These are phyloP conservation scores for Salvia splendens DNA, from an alignment of 257 asterid genomes.

Conservation along the genomic window DNA sequence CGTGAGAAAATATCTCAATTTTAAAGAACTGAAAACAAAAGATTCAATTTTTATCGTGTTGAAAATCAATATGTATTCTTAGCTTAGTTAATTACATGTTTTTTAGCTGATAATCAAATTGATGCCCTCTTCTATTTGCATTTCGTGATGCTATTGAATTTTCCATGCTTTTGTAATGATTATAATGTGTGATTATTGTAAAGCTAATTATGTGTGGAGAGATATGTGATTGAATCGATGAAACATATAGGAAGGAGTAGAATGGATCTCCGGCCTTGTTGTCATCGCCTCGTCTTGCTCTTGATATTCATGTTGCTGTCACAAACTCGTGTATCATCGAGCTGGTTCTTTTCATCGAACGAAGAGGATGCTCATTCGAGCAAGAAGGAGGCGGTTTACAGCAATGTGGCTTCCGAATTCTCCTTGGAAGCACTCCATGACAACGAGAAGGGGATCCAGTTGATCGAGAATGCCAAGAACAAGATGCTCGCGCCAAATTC, in stretches of 20 bases:
- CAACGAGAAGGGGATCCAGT: conserved; percentile 44
- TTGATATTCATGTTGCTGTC: conserved; percentile 36
- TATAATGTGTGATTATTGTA: too few species aligned
- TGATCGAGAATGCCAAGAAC: conserved; percentile 51
- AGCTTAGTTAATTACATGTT: background rate
- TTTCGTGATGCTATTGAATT: too few species aligned
- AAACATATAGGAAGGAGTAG: conserved; percentile 24
- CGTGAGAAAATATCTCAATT: too few species aligned
- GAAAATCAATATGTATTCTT: background rate
- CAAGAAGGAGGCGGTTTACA: conserved; percentile 5
- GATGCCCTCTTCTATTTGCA: too few species aligned
- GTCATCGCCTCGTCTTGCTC: conserved; percentile 18
- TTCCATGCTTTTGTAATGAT: too few species aligned
- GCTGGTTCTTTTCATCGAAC: conserved; percentile 47
- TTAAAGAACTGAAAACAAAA: background rate
- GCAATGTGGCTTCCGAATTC: conserved; percentile 52
- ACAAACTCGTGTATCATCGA: conserved; percentile 41
- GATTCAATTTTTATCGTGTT: background rate
- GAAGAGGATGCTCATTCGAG: conserved; percentile 20
- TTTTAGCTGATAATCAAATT: background rate
- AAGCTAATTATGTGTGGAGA: too few species aligned
- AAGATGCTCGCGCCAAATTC: conserved; percentile 52
- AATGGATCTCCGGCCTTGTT: conserved; percentile 11
- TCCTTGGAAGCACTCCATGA: conserved; percentile 57
- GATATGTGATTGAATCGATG: background rate